Evolutionary conservation across 1,139 yeast species (phyloP).

Genomic region (Chernovozyma aurita): DNA sequence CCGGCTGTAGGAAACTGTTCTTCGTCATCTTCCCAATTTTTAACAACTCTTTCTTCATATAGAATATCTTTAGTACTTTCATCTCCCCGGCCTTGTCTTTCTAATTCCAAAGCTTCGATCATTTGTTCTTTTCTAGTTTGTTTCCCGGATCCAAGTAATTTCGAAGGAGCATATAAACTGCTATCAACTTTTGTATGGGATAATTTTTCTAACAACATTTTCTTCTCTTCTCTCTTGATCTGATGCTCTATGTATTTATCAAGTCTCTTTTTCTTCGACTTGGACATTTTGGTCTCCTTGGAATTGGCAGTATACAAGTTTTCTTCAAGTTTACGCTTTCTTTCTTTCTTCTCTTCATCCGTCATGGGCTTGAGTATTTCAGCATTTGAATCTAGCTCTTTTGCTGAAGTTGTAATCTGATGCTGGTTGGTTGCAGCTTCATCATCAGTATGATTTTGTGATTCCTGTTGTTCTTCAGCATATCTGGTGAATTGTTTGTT

Average conservation of each 20-base stretch:
- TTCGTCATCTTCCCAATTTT: slow-evolving; percentile 55
- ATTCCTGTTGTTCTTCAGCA: slow-evolving; percentile 27
- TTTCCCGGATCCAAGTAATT: slow-evolving; percentile 72
- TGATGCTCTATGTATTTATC: slow-evolving; percentile 86
- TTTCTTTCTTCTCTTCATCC: slow-evolving; percentile 55
- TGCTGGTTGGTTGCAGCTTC: slow-evolving; percentile 4
- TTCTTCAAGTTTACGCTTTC: slow-evolving; percentile 64
- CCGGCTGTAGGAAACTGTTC: slow-evolving; percentile 10
- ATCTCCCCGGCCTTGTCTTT: slow-evolving; percentile 67
- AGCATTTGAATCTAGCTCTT: slow-evolving; percentile 49
- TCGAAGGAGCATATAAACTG: slow-evolving; percentile 61
- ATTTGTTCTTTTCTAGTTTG: slow-evolving; percentile 69
- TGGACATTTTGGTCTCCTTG: slow-evolving; percentile 63
- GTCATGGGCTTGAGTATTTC: slow-evolving; percentile 49
- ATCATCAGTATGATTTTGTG: slow-evolving; percentile 7
- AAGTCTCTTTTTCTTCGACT: slow-evolving; percentile 69
- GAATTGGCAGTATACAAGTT: slow-evolving; percentile 50
- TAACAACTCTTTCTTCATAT: slow-evolving; percentile 65
- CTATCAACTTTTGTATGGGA: slow-evolving; percentile 73
- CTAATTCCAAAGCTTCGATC: slow-evolving; percentile 70
- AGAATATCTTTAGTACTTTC: slow-evolving; percentile 59
- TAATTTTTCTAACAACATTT: slow-evolving; percentile 67
- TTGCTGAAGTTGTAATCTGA: slow-evolving; percentile 2
- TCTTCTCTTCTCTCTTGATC: slow-evolving; percentile 84
- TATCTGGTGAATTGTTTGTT: slow-evolving; percentile 62